These are phyloP conservation scores for Favolaschia claudopus DNA, from an alignment of 768 basidiomycete genomes.

Conservation along the genomic window DNA sequence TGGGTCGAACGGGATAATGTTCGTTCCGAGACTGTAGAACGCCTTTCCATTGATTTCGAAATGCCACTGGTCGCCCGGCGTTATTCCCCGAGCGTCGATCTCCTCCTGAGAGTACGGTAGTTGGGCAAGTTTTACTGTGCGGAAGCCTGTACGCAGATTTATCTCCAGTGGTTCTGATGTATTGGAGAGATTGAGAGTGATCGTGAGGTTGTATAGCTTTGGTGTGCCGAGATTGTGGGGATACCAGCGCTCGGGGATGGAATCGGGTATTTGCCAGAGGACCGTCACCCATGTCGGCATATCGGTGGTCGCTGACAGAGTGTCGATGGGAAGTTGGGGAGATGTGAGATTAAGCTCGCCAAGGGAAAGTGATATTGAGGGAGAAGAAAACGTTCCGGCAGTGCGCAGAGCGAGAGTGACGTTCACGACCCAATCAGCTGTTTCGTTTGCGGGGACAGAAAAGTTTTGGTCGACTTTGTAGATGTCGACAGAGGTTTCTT, in stretches of 20 bases:
- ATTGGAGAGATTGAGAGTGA: slow-evolving; percentile 43
- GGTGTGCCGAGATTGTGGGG: slow-evolving; percentile 63
- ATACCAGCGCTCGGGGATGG: slow-evolving; percentile 58
- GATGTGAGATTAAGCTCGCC: slow-evolving; percentile 55
- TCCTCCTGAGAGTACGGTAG: slow-evolving; percentile 54
- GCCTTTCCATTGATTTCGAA: slow-evolving; percentile 65
- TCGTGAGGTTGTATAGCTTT: slow-evolving; percentile 59
- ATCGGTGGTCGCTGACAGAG: too few species aligned
- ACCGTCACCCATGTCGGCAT: slow-evolving; percentile 50
- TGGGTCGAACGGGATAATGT: slow-evolving; percentile 68
- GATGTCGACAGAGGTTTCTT: slow-evolving; percentile 62
- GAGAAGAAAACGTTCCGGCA: slow-evolving; percentile 39
- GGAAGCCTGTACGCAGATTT: slow-evolving; percentile 60
- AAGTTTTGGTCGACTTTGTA: slow-evolving; percentile 59
- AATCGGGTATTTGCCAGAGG: slow-evolving; percentile 55
- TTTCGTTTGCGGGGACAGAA: slow-evolving; percentile 51
- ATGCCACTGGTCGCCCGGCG: slow-evolving; percentile 67
- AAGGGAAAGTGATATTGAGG: slow-evolving; percentile 51
- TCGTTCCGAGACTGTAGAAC: slow-evolving; percentile 63
- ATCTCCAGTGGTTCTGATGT: slow-evolving; percentile 40
- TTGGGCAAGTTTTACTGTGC: slow-evolving; percentile 64
- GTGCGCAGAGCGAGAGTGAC: slow-evolving; percentile 60
- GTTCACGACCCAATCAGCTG: slow-evolving; percentile 63
- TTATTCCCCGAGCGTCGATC: slow-evolving; percentile 54
- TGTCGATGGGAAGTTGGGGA: slow-evolving; percentile 29